Evolutionary conservation across 345 rosid genomes (phyloP), one percentile per base, ranked within the genome.

Genomic region (Aurinia saxatilis): DNA sequence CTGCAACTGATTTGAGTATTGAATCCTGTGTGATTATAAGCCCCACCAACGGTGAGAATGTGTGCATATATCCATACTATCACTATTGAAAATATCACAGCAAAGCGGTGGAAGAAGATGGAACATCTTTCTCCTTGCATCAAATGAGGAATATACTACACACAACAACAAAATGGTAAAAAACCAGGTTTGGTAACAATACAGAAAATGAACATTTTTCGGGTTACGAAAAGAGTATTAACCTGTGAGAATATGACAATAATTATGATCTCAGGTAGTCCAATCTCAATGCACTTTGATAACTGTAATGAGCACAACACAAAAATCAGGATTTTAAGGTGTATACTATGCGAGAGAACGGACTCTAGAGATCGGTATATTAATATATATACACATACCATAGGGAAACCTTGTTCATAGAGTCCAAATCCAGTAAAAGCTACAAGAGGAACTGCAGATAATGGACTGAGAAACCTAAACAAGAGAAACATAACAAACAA

Each of bases 271-370:
- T 83, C 83, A 38, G 92, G 90, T 52, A 91, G 76, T 35, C 98
- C 98, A 45, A 88, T 86, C 88, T 91, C 98, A 70, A 88, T 82
- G 62, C 98, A 88, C 63, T 80, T 84, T 31, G 98, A 92, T 65
- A 91, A 77, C 98, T 91, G 70, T 42, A 73, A 65, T 18, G 47
- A 7, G 55, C 66, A 68, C 25, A 63, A 31, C 42, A 44, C 25
- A 51, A 37, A 49, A 25, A 34, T 54, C 37, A 58, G 41, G 35
- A 31, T 19, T 4, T 47, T 1, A 6, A 16, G 39, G 49, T 38
- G 29, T 34, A 12, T 16, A 0, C 2, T n/a, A 23, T 31, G 9
- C 35, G 1, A 42, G 40, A 21, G 6, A 10, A 5, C 14, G 1
- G 10, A n/a, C 3, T 39, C 23, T 65, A 34, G 31, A 21, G 38